A percentile compares a stretch with the other conserved stretches of the same genome.
Evolutionary conservation across 2,329 filamentous ascomycete species (phyloP).

Genomic region (Paracamarosporium sp.): DNA sequence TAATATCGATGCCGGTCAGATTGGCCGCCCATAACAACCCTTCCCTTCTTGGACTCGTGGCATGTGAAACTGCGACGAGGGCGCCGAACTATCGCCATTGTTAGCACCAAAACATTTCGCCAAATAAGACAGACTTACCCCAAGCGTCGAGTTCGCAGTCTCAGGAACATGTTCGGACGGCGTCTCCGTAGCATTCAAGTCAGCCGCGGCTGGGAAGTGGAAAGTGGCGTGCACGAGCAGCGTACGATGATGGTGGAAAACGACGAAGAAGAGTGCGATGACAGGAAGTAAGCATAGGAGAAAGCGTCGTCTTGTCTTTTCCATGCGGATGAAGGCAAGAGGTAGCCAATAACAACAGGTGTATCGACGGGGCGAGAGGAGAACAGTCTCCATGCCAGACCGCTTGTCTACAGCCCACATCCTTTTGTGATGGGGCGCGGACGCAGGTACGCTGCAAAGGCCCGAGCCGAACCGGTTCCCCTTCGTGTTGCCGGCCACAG

Average conservation of each 20-base stretch:
- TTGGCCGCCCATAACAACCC: slow-evolving; percentile 47
- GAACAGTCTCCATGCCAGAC: neutral
- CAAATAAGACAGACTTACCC: neutral
- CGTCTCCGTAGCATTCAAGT: neutral
- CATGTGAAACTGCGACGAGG: slow-evolving; percentile 47
- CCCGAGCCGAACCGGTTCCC: neutral
- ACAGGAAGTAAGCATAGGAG: neutral
- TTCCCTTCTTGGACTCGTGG: slow-evolving; percentile 40
- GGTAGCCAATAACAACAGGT: neutral
- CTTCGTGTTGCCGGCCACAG: neutral
- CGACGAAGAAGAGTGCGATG: neutral
- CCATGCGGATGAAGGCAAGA: neutral
- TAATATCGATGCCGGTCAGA: slow-evolving; percentile 46
- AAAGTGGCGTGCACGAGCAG: neutral
- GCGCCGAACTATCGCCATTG: slow-evolving; percentile 42
- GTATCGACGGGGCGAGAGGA: neutral
- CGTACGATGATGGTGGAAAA: neutral
- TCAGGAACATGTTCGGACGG: neutral
- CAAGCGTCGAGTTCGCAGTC: neutral
- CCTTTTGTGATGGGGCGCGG: neutral
- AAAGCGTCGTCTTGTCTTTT: neutral
- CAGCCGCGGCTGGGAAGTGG: neutral
- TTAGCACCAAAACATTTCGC: neutral
- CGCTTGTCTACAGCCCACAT: neutral
- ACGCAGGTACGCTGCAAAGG: neutral